phyloP scores from a whole-genome alignment of 495 filamentous ascomycete species.

The Aspergillus ellipticus region DNA sequence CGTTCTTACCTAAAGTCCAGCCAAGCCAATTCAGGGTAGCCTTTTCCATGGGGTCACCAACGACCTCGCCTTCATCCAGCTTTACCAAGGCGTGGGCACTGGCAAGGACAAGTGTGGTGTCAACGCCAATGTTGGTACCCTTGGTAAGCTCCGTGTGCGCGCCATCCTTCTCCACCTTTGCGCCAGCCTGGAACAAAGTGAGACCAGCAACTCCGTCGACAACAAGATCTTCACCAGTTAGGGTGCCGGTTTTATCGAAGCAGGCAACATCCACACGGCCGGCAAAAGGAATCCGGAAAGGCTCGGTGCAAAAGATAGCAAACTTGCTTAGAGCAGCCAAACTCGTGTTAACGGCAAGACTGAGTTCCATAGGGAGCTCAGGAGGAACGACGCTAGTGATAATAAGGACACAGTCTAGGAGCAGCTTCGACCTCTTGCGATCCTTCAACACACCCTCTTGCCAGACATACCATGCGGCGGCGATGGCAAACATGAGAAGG shows the following conservation, averaged over 20 bases:
- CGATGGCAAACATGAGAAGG: conserved; percentile 90
- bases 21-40: conserved; percentile 85
- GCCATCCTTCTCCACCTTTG: conserved; percentile 70
- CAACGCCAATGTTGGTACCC: conserved; percentile 59
- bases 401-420: conserved; percentile 96
- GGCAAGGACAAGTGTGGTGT: conserved; percentile 90
- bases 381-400: conserved; percentile 96
- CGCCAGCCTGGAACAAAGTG: conserved; percentile 60
- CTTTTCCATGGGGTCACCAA: conserved; percentile 99
- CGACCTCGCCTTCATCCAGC: conserved; percentile 93
- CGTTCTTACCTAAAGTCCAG: conserved; percentile 86
- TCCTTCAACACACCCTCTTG: conserved; percentile 89
- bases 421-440: conserved; percentile 92
- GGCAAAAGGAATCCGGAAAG: conserved; percentile 97
- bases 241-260: conserved; percentile 97
- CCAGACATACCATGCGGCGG: conserved; percentile 99
- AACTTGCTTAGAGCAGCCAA: conserved; percentile 88
- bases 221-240: conserved; percentile 95
- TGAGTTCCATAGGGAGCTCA: conserved; percentile 97
- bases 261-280: conserved; percentile 95
- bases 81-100: conserved; percentile 95
- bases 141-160: conserved; percentile 70
- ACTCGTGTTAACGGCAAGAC: conserved; percentile 97
- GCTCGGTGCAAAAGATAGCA: conserved; percentile 98
- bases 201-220: conserved; percentile 97